Evolutionary conservation across 805 yeast species (phyloP).

Genomic region (Torulaspora quercuum): DNA sequence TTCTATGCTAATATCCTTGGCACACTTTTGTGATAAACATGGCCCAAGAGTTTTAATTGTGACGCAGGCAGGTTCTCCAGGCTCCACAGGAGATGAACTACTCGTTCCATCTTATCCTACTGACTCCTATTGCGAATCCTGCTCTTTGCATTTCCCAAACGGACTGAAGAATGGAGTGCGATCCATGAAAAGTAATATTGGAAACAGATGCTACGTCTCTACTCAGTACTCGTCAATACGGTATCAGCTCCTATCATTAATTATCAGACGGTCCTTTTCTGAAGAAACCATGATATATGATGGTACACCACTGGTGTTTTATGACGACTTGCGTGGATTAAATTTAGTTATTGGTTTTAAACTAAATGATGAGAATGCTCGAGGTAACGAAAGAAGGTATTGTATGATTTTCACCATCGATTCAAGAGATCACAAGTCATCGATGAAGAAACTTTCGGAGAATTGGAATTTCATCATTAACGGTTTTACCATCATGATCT

Average conservation of each 20-base stretch:
- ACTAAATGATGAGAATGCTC: constrained; percentile 58
- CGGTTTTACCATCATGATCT: constrained; percentile 42
- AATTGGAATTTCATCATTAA: constrained; percentile 52
- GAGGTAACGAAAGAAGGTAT: constrained; percentile 72
- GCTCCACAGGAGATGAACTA: constrained; percentile 26
- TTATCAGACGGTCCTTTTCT: constrained; percentile 60
- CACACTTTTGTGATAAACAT: constrained; percentile 76
- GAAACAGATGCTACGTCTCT: constrained; percentile 40
- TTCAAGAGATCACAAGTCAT: constrained; percentile 41
- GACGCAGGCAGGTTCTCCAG: constrained; percentile 45
- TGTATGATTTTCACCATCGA: constrained; percentile 57
- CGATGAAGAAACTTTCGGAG: constrained; percentile 39
- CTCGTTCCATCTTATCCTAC: constrained; percentile 42
- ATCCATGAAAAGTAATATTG: constrained; percentile 35
- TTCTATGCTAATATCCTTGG: constrained; percentile 41
- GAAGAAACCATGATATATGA: constrained; percentile 63
- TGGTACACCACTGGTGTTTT: constrained; percentile 58
- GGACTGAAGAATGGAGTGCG: constrained; percentile 21
- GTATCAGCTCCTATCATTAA: constrained; percentile 54
- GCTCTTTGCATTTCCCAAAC: constrained; percentile 53
- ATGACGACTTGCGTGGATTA: constrained; percentile 58
- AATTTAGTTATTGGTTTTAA: constrained; percentile 60
- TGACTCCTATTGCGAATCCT: constrained; percentile 56
- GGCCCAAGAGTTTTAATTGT: constrained; percentile 68
- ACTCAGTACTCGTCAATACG: constrained; percentile 59